These are phyloP conservation scores for Globisporangium echinulatum DNA, from an alignment of 352 stramenopile genomes.

Conservation along the genomic window DNA sequence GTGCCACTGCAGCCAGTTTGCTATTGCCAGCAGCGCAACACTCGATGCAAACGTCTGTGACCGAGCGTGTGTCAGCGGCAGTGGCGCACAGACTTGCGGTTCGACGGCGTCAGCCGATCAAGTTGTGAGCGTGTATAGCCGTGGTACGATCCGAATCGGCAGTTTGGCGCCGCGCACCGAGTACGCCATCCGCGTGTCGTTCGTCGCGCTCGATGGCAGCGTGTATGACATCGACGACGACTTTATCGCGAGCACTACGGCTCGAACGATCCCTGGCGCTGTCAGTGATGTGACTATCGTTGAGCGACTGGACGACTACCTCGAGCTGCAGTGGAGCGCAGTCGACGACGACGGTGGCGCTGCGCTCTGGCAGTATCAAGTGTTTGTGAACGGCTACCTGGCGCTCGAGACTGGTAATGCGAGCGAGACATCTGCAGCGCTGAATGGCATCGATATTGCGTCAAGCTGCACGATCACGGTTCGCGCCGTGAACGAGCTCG, in stretches of 20 bases:
- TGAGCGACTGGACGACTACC: slow-evolving; percentile 15
- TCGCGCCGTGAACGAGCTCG: slow-evolving; percentile 30
- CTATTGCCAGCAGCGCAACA: neutral
- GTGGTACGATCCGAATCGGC: slow-evolving; percentile 27
- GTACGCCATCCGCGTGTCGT: slow-evolving; percentile 33
- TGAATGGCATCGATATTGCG: slow-evolving; percentile 11
- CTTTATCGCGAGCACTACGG: slow-evolving; percentile 24
- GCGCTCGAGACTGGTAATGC: slow-evolving; percentile 15
- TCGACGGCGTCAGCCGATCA: slow-evolving; percentile 8
- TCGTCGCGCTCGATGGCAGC: slow-evolving; percentile 17
- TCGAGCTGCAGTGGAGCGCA: slow-evolving; percentile 44
- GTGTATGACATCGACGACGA: slow-evolving; percentile 26
- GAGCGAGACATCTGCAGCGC: slow-evolving; percentile 15
- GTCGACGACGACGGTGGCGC: slow-evolving; percentile 36
- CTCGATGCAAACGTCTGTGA: slow-evolving; percentile 12
- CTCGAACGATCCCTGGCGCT: slow-evolving; percentile 26
- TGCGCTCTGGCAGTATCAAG: slow-evolving; percentile 25
- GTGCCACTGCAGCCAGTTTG: slow-evolving; percentile 35
- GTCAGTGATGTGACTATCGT: slow-evolving; percentile 24
- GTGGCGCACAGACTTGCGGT: slow-evolving; percentile 9
- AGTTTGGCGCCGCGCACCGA: slow-evolving; percentile 18
- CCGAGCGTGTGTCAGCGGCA: slow-evolving; percentile 15
- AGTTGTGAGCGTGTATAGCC: slow-evolving; percentile 25
- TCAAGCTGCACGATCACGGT: slow-evolving; percentile 22
- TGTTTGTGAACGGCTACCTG: slow-evolving; percentile 41